These are phyloP conservation scores for Fusarium staphyleae DNA, from an alignment of 2,329 filamentous ascomycete species.

Conservation along the genomic window DNA sequence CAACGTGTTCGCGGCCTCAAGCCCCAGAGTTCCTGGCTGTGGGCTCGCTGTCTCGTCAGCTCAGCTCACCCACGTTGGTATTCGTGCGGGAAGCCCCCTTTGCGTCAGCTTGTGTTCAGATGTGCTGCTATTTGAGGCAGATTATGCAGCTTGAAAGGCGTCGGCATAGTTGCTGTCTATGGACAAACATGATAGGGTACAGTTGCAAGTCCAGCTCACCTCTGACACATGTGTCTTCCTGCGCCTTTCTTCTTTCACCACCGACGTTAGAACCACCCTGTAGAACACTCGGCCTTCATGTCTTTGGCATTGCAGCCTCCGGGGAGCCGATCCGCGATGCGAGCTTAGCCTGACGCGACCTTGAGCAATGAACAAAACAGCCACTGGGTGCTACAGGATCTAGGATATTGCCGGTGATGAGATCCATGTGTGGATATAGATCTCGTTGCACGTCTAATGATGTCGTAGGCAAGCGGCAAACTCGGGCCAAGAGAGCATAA, in stretches of 20 bases:
- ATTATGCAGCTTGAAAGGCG: conserved; percentile 3
- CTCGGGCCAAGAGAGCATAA: not conserved
- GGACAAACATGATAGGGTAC: conserved; percentile 2
- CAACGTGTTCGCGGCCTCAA: conserved; percentile 20
- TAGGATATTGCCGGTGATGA: conserved; percentile 21
- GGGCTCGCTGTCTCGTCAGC: conserved; percentile 16
- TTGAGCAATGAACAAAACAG: conserved; percentile 4
- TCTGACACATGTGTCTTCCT: not conserved
- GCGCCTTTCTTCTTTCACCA: not conserved
- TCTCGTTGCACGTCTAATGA: conserved; percentile 15
- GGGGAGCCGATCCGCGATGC: conserved; percentile 11
- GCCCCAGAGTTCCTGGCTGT: conserved; percentile 27
- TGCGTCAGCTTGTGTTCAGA: not conserved
- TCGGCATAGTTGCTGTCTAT: conserved; percentile 3
- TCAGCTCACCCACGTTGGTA: conserved; percentile 3
- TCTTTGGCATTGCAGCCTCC: conserved; percentile 5
- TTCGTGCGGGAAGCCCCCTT: conserved; percentile 4
- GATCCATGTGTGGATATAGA: conserved; percentile 23
- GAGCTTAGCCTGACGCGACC: conserved; percentile 3
- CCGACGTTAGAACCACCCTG: not conserved
- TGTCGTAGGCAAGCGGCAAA: not conserved
- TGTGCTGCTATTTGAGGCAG: conserved; percentile 15
- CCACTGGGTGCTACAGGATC: conserved; percentile 30
- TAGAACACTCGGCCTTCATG: conserved; percentile 11
- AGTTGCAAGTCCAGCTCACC: not conserved